These are phyloP conservation scores for Drechslerella dactyloides DNA, from an alignment of 2,329 filamentous ascomycete genomes.

Conservation along the genomic window DNA sequence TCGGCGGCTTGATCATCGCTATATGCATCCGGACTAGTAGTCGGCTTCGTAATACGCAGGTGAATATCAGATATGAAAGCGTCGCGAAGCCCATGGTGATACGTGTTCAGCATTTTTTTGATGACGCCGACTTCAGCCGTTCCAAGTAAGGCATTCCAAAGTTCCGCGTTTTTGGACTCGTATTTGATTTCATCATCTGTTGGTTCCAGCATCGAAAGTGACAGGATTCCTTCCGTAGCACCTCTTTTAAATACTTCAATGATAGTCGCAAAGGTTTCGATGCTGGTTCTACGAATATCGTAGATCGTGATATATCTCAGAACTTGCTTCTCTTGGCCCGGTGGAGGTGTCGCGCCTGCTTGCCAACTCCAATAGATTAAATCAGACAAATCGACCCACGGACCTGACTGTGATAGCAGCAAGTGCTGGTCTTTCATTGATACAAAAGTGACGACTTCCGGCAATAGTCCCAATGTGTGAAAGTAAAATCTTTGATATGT, in stretches of 20 bases:
- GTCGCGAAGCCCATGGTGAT: slow-evolving; percentile 4
- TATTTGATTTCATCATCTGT: neutral
- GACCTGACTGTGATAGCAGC: neutral
- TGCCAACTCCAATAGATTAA: slow-evolving; percentile 19
- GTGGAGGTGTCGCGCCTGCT: neutral
- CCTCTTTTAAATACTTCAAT: neutral
- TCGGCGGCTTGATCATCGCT: neutral
- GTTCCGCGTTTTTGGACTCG: neutral
- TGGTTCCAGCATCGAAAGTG: neutral
- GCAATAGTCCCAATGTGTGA: slow-evolving; percentile 1
- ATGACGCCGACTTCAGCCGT: slow-evolving; percentile 1
- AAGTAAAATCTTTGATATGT: slow-evolving; percentile 12
- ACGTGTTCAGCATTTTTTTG: slow-evolving; percentile 5
- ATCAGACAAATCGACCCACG: neutral
- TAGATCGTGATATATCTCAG: slow-evolving; percentile 6
- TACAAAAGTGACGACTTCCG: neutral
- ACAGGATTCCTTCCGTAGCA: neutral
- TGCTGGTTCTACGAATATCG: neutral
- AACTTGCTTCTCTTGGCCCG: neutral
- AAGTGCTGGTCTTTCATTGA: slow-evolving; percentile 2
- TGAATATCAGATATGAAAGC: slow-evolving; percentile 9
- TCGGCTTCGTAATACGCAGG: neutral
- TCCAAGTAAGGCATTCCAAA: slow-evolving; percentile 14
- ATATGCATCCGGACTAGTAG: neutral
- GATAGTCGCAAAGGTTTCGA: neutral